phyloP scores from a whole-genome alignment of 2,329 filamentous ascomycete genomes.

The Stemphylium beticola region DNA sequence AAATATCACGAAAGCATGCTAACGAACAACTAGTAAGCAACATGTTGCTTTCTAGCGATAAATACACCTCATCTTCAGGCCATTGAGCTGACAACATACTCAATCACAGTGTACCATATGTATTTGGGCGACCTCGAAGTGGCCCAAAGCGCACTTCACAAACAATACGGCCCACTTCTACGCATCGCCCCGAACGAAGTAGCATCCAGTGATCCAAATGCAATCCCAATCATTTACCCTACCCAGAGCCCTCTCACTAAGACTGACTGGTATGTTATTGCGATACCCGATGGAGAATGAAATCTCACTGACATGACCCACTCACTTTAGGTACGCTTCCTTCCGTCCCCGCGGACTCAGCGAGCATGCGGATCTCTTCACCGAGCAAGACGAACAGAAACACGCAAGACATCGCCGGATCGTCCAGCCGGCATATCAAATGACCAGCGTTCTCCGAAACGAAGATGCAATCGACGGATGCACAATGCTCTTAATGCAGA shows the following conservation, averaged over 20 bases:
- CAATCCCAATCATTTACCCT: conserved; percentile 23
- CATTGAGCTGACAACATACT: not conserved
- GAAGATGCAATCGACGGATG: conserved; percentile 35
- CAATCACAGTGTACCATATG: conserved; percentile 6
- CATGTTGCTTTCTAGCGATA: not conserved
- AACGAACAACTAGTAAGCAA: not conserved
- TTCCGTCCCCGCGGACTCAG: conserved; percentile 19
- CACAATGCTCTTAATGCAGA: conserved; percentile 28
- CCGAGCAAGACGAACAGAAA: conserved; percentile 25
- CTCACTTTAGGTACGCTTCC: conserved; percentile 15
- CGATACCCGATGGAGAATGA: too few species aligned
- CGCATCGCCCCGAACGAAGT: conserved; percentile 30
- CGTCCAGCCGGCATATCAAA: conserved; percentile 44
- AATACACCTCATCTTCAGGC: not conserved
- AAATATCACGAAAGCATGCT: not conserved
- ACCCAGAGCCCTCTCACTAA: conserved; percentile 18
- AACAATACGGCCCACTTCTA: conserved; percentile 15
- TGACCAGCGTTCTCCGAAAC: conserved; percentile 49
- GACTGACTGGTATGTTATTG: conserved; percentile 3
- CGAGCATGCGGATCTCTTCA: conserved; percentile 29
- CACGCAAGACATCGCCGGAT: conserved; percentile 24
- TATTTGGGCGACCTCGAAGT: conserved; percentile 9
- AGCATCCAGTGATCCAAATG: conserved; percentile 12
- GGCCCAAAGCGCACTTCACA: conserved; percentile 17
- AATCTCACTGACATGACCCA: conserved; percentile 1